These are phyloP conservation scores for Ganoderma meredithae DNA, from an alignment of 1,284 basidiomycete genomes.

Conservation along the genomic window DNA sequence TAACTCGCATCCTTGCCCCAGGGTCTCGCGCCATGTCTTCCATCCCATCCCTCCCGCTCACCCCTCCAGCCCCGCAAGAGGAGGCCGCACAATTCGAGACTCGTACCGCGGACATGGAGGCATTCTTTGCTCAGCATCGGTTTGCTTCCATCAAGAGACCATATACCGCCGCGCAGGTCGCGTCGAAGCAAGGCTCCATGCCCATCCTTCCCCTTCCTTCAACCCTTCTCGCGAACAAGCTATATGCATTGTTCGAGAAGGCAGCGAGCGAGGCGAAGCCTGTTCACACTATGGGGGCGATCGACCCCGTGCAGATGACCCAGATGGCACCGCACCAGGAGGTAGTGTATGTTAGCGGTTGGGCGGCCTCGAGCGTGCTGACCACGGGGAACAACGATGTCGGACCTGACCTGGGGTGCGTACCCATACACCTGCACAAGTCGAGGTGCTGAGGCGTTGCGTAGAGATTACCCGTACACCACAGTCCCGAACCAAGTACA, in stretches of 20 bases:
- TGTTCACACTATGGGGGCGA: constrained; percentile 87
- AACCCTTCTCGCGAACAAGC: constrained; percentile 84
- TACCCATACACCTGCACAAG: neutral
- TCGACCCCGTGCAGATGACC: constrained; percentile 94
- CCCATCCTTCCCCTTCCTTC: constrained; percentile 82
- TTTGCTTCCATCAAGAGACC: constrained; percentile 81
- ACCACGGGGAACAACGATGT: constrained; percentile 96
- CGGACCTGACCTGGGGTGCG: constrained; percentile 95
- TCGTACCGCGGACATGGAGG: constrained; percentile 67
- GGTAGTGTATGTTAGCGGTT: constrained; percentile 95
- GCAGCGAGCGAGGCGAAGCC: constrained; percentile 73
- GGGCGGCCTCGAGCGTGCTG: constrained; percentile 88
- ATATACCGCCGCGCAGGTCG: constrained; percentile 82
- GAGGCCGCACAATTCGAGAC: constrained; percentile 74
- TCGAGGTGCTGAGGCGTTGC: neutral
- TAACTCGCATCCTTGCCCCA: constrained; percentile 26
- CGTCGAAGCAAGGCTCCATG: constrained; percentile 88
- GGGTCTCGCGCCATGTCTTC: constrained; percentile 33
- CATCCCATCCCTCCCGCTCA: constrained; percentile 56
- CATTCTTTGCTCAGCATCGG: constrained; percentile 80
- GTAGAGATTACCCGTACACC: constrained; percentile 91
- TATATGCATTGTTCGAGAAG: constrained; percentile 71
- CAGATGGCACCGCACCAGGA: constrained; percentile 98
- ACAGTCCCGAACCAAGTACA: constrained; percentile 95
- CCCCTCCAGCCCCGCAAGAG: constrained; percentile 67